phyloP scores from a whole-genome alignment of 2,329 filamentous ascomycete species.

The Aplosporella prunicola region DNA sequence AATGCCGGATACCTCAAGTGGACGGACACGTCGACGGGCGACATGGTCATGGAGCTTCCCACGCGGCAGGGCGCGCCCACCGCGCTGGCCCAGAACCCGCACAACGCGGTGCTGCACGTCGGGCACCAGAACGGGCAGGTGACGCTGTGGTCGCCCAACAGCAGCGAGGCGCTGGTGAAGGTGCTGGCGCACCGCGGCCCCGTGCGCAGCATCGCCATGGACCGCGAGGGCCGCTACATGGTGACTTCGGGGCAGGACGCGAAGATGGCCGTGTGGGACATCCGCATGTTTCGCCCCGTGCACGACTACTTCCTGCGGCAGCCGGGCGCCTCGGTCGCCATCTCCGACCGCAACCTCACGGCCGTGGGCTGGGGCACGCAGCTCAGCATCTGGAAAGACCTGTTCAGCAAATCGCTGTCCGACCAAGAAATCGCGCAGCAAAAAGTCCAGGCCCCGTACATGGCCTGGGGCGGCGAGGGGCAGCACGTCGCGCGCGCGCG shows the following conservation, averaged over 20 bases:
- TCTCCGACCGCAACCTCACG: conserved; percentile 80
- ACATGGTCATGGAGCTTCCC: conserved; percentile 74
- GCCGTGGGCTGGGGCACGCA: conserved; percentile 88
- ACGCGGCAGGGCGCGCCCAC: conserved; percentile 79
- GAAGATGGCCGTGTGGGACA: conserved; percentile 92
- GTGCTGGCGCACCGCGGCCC: conserved; percentile 83
- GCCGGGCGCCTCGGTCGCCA: conserved; percentile 73
- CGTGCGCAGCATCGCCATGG: conserved; percentile 73
- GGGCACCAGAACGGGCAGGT: conserved; percentile 94
- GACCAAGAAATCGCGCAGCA: too few relatives aligned
- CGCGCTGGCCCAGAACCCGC: conserved; percentile 76
- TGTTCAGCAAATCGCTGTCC: conserved; percentile 64
- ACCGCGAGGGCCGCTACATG: conserved; percentile 91
- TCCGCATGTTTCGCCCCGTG: conserved; percentile 87
- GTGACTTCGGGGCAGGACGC: conserved; percentile 82
- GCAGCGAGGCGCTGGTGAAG: conserved; percentile 76
- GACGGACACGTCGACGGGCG: conserved; percentile 88
- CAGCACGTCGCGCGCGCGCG: conserved; percentile 67
- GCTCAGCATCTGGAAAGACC: conserved; percentile 80
- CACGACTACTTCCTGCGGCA: conserved; percentile 78
- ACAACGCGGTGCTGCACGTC: conserved; percentile 84
- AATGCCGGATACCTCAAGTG: conserved; percentile 82
- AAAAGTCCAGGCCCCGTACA: conserved; percentile 80
- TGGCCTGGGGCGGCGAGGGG: conserved; percentile 85
- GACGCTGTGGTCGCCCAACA: conserved; percentile 92